Conservation (phyloP, 2,329 filamentous ascomycete species). For the Colletotrichum lentis region DNA sequence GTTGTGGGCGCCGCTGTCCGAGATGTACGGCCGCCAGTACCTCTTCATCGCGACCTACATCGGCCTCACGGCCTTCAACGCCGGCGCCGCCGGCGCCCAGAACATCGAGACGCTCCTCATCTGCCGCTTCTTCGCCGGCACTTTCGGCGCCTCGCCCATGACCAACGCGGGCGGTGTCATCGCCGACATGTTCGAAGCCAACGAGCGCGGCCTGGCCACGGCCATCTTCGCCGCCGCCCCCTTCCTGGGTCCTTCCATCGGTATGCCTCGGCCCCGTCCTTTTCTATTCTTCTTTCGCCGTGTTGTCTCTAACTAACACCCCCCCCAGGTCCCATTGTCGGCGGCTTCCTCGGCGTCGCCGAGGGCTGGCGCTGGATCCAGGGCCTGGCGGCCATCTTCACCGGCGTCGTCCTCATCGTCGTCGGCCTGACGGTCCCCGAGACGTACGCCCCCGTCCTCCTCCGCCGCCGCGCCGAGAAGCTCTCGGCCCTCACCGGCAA, state of each 20-base stretch:
- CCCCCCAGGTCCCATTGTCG: slow-evolving; percentile 72
- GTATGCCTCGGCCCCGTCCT: slow-evolving; percentile 59
- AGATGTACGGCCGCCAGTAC: slow-evolving; percentile 67
- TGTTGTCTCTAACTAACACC: slow-evolving; percentile 70
- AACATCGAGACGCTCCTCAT: slow-evolving; percentile 68
- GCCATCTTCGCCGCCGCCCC: slow-evolving; percentile 71
- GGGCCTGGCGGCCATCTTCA: slow-evolving; percentile 71
- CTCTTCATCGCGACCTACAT: slow-evolving; percentile 67
- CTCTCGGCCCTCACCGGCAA: slow-evolving; percentile 40
- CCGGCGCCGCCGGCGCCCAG: slow-evolving; percentile 63
- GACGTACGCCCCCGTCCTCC: slow-evolving; percentile 44
- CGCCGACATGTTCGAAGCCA: slow-evolving; percentile 65
- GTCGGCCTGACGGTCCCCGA: slow-evolving; percentile 58
- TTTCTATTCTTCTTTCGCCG: slow-evolving; percentile 55
- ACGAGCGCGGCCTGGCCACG: slow-evolving; percentile 65
- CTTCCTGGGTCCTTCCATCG: slow-evolving; percentile 69
- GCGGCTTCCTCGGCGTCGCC: slow-evolving; percentile 70
- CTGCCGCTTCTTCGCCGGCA: slow-evolving; percentile 69
- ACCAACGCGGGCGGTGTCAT: slow-evolving; percentile 71
- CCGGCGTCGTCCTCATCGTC: slow-evolving; percentile 38
- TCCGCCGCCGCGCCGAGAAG: slow-evolving; percentile 41
- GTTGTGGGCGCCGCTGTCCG: slow-evolving; percentile 70
- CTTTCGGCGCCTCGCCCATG: slow-evolving; percentile 68
- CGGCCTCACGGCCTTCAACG: slow-evolving; percentile 67
- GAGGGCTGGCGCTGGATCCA: slow-evolving; percentile 76